Conservation (phyloP, 2,329 filamentous ascomycete genomes). For the Aplosporella prunicola region DNA sequence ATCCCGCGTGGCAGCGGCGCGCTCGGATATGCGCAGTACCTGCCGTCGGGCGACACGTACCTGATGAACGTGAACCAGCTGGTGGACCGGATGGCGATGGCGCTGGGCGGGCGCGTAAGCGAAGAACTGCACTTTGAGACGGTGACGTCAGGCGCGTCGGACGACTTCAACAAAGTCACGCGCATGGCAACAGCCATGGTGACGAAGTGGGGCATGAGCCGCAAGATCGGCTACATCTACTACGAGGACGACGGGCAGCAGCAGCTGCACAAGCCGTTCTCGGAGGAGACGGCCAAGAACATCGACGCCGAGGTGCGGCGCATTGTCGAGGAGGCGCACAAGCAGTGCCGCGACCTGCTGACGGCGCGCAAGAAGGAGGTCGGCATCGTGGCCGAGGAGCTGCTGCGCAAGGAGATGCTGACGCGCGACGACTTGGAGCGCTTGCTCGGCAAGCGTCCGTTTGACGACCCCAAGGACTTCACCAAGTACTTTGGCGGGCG, state of each 20-base stretch:
- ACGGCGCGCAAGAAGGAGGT: constrained; percentile 80
- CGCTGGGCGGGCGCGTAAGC: constrained; percentile 84
- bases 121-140: constrained; percentile 96
- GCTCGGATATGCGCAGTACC: constrained; percentile 91
- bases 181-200: constrained; percentile 96
- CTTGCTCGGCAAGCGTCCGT: constrained; percentile 74
- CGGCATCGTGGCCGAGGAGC: constrained; percentile 82
- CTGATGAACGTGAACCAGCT: constrained; percentile 92
- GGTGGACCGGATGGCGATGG: constrained; percentile 99
- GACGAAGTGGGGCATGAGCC: constrained; percentile 97
- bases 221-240: constrained; percentile 85
- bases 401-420: constrained; percentile 84
- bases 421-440: constrained; percentile 86
- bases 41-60: constrained; percentile 86
- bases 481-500: constrained; percentile 71
- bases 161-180: constrained; percentile 98
- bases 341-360: constrained; percentile 76
- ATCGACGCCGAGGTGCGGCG: constrained; percentile 88
- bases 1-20: constrained; percentile 92
- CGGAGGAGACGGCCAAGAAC: constrained; percentile 81
- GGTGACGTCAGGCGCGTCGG: constrained; percentile 86
- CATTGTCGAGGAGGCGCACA: constrained; percentile 87
- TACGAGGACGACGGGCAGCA: constrained; percentile 76
- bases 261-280: constrained; percentile 88
- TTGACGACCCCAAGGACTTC: constrained; percentile 79